Conservation (phyloP, 2,329 filamentous ascomycete genomes). For the Colletotrichum karsti region DNA sequence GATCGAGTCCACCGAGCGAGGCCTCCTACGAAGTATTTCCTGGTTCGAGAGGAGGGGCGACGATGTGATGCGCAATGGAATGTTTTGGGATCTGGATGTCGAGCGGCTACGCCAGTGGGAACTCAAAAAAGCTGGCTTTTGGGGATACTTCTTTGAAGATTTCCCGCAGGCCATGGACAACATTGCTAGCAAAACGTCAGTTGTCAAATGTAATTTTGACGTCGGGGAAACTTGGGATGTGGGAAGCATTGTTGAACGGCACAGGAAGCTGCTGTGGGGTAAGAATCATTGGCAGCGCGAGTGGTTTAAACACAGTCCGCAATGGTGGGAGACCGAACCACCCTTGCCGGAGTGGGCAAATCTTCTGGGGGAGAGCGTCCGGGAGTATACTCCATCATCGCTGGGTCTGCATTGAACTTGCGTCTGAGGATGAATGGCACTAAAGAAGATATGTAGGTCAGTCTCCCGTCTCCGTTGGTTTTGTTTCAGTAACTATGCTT, state of each 20-base stretch:
- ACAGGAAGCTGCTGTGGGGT: background rate
- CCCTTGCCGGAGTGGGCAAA: background rate
- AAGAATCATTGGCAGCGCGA: background rate
- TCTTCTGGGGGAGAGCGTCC: background rate
- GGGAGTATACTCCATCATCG: too few relatives aligned
- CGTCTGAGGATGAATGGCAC: too few relatives aligned
- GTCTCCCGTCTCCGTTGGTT: too few relatives aligned
- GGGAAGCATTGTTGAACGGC: background rate
- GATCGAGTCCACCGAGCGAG: background rate
- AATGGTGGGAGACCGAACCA: background rate
- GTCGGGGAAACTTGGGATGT: background rate
- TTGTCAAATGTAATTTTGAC: background rate
- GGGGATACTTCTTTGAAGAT: background rate
- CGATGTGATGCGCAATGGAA: background rate
- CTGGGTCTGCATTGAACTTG: too few relatives aligned
- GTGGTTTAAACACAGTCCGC: background rate
- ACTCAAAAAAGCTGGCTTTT: background rate
- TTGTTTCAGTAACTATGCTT: too few relatives aligned
- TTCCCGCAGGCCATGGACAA: too few relatives aligned
- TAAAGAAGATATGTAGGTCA: too few relatives aligned
- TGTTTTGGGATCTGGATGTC: too few relatives aligned
- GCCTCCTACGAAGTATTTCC: background rate
- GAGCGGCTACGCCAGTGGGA: background rate
- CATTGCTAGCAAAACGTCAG: background rate
- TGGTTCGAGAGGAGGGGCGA: background rate